Evolutionary conservation across 1,139 yeast genomes (phyloP).

Genomic region (Diutina ranongensis): DNA sequence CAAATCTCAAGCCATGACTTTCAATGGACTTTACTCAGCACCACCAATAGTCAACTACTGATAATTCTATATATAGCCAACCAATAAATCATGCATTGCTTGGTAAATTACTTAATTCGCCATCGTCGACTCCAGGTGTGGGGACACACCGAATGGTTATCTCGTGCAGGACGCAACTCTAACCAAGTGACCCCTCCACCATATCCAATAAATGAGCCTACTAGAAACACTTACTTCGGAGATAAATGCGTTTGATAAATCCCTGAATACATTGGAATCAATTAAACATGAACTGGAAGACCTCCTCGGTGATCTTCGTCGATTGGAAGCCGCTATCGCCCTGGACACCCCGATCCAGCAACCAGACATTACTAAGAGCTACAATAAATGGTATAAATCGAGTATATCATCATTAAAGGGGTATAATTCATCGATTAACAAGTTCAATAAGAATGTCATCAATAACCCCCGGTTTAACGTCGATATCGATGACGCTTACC

Average conservation of each 20-base stretch:
- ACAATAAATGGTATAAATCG: conserved; percentile 24
- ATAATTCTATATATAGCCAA: too few species aligned
- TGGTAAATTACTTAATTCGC: too few species aligned
- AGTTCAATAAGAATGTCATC: conserved; percentile 25
- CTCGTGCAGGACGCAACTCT: background rate
- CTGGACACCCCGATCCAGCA: background rate
- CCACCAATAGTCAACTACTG: too few species aligned
- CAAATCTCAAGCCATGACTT: too few species aligned
- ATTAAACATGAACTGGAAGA: conserved; percentile 17
- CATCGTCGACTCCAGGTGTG: too few species aligned
- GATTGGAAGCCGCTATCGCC: conserved; percentile 18
- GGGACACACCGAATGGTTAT: too few species aligned
- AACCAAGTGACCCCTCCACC: background rate
- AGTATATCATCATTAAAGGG: conserved; percentile 24
- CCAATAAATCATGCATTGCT: too few species aligned
- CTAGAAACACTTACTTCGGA: conserved; percentile 21
- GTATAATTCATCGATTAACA: conserved; percentile 27
- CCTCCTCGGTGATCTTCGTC: conserved; percentile 18
- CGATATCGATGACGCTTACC: conserved; percentile 33
- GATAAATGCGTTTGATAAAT: conserved; percentile 13
- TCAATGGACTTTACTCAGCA: too few species aligned
- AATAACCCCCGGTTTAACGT: conserved; percentile 20
- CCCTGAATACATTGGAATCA: conserved; percentile 4
- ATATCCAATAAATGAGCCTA: conserved; percentile 12
- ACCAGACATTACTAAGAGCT: conserved; percentile 7